A percentile compares a stretch with the other conserved stretches of the same genome.
phyloP scores from a whole-genome alignment of 176 grass and related monocot species.

The Elymus sibiricus region DNA sequence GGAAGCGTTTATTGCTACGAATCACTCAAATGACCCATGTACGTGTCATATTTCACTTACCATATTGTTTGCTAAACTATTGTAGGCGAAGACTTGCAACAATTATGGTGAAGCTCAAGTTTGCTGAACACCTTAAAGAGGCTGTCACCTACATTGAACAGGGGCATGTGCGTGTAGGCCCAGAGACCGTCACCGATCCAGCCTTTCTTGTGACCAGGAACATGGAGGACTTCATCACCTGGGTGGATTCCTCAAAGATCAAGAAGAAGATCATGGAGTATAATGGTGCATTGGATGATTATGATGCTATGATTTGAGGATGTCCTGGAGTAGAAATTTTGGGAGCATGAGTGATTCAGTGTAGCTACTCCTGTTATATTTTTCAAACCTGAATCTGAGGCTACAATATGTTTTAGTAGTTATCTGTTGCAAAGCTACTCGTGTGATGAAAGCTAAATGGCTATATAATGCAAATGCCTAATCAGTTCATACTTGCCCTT shows the following conservation, averaged over 20 bases:
- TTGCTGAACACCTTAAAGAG: conserved; percentile 83
- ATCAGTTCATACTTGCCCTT: neutral
- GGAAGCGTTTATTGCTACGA: neutral
- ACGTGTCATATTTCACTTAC: neutral
- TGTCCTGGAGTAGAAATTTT: neutral
- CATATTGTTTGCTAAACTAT: neutral
- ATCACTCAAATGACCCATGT: neutral
- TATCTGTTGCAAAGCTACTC: neutral
- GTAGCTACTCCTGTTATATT: neutral
- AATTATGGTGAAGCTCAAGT: conserved; percentile 80
- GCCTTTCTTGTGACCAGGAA: conserved; percentile 90
- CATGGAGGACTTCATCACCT: conserved; percentile 96
- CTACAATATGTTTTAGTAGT: neutral
- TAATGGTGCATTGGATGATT: conserved; percentile 70
- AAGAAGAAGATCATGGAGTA: conserved; percentile 61
- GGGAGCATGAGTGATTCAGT: neutral
- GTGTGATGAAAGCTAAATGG: neutral
- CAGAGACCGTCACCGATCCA: conserved; percentile 70
- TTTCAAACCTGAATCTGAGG: neutral
- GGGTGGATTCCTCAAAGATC: conserved; percentile 92
- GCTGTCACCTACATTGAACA: conserved; percentile 90
- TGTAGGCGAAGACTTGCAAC: conserved; percentile 69
- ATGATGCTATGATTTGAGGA: conserved; percentile 57
- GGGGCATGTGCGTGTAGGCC: conserved; percentile 74
- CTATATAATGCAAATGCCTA: neutral